Evolutionary conservation across 345 rosid species (phyloP), one percentile per base, ranked within the genome.

Genomic region (Hibiscus tridactylites): DNA sequence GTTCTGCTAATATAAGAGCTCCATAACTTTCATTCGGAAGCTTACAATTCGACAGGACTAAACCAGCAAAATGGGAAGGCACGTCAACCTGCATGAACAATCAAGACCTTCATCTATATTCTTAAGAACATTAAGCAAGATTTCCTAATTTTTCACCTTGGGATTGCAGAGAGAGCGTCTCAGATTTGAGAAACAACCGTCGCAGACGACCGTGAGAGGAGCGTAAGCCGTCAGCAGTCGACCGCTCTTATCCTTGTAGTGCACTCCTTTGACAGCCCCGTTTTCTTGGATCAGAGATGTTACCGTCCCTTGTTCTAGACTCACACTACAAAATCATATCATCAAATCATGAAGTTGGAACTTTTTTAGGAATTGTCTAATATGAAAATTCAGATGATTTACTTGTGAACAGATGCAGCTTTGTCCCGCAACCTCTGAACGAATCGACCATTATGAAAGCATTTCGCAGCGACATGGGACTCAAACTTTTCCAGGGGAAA

Each of bases 281-380:
- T 84, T 73, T 29, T 81, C 83, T 71, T 84, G 82, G 53, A 83
- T 29, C 42, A 87, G 75, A 56, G 86, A 83, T 42, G 76, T 82
- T 1, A 87, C 91, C 0, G 82, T 84, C 70, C 95, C 95, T 86
- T 83, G 83, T 70, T 87, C 90, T 63, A 90, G 7, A 19, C 73
- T 75, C 39, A 90, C 88, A 65, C 97, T 92, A 65, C 15, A 24
- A 3, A 4, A 58, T 58, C 6, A 58, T 11, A 57, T 9, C 21
- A 21, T 21, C 31, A 58, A 58, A 3, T 3, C 33, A 24, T 58
- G 33, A 37, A 37, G 9, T 6, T 37, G 42, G 42, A 37, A 6
- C 42, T 37, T 37, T 1, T 37, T 37, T 37, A 37, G 42, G 42
- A 37, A 6, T 37, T 37, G 42, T 5, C 42, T 6, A 6, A 1